Base-by-base conservation (phyloP, 2,329 filamentous ascomycete species). In the Diaporthe vaccinii region DNA sequence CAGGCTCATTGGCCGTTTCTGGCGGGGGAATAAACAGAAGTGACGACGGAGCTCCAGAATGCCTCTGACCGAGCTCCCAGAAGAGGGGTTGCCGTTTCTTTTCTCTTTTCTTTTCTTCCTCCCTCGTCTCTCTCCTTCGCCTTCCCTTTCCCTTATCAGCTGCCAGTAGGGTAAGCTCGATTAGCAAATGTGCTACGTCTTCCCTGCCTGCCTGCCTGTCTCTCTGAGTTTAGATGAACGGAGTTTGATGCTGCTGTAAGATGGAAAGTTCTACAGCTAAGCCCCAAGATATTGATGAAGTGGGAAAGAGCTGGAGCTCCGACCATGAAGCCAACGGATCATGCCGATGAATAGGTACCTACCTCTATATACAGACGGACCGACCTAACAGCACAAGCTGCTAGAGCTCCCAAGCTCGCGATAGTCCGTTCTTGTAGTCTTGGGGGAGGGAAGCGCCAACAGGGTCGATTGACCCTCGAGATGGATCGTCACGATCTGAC, bases 401-500 rank as follows among this genome's bases (percentile, higher is more conserved):
- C 44, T 51, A 68, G 46, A 68, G 65, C 65, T 68, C 65, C 31
- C 65, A 53, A 68, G 65, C 65, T 68, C 31, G 61, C 8, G 61
- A 67, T 67, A 46, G 61, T 49, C 25, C 25, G 28, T 28, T 31
- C 44, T 49, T 22, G 44, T 49, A 17, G 41, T 67, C 44, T 73
- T 28, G 25, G 34, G 44, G 25, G 39, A 44, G 59, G 46, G 46
- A 7, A 4, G n/a, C 25, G 39, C 61, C 61, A n/a, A 49, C 31
- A 34, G 41, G 41, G 61, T 62, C 25, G 44, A 31, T 49, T 41
- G 61, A 41, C 49, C 46, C 49, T 39, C 34, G 9, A 55, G 41
- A 55, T 69, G 65, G 46, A 55, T 69, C 46, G 65, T 39, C 65
- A 68, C 55, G 59, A 65, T 51, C 46, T 69, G 65, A 69, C 44